Percentiles rank a stretch among this genome's conserved stretches.
Evolutionary conservation across 1,284 basidiomycete genomes (phyloP).

Genomic region (Papiliotrema laurentii): DNA sequence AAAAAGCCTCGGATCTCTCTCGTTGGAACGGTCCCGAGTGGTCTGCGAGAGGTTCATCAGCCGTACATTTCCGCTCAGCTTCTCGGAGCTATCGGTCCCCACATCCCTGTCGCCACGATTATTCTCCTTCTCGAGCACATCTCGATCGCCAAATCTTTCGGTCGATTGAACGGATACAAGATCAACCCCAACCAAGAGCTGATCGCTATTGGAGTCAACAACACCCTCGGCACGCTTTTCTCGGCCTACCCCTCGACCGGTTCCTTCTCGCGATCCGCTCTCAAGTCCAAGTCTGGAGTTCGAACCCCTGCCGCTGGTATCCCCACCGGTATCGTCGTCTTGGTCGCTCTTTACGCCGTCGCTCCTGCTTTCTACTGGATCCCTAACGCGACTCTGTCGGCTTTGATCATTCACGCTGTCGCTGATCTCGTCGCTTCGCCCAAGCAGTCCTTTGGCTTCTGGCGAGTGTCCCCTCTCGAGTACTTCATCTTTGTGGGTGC

Average conservation of each 20-base stretch:
- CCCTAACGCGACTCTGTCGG: constrained; percentile 64
- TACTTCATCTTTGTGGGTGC: constrained; percentile 80
- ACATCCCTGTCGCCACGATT: constrained; percentile 89
- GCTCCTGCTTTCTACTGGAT: constrained; percentile 74
- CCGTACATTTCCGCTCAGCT: constrained; percentile 65
- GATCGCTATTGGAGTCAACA: constrained; percentile 88
- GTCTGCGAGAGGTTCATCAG: constrained; percentile 69
- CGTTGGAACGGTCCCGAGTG: constrained; percentile 74
- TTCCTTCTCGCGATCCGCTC: constrained; percentile 93
- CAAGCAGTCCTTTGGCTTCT: constrained; percentile 81
- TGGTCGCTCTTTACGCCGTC: constrained; percentile 90
- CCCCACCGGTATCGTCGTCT: constrained; percentile 78
- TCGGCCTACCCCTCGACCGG: constrained; percentile 94
- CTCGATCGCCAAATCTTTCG: constrained; percentile 92
- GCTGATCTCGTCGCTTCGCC: constrained; percentile 87
- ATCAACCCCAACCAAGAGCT: constrained; percentile 97
- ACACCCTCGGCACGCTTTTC: constrained; percentile 70
- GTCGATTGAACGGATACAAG: constrained; percentile 92
- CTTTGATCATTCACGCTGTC: constrained; percentile 94
- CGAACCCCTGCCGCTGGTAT: constrained; percentile 90
- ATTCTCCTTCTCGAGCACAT: constrained; percentile 95
- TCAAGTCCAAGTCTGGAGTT: constrained; percentile 94
- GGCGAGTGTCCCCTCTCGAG: constrained; percentile 90
- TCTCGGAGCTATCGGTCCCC: constrained; percentile 63
- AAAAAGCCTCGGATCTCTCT: constrained; percentile 77